Percentiles rank a stretch among this genome's conserved stretches.
These are phyloP conservation scores for Mayamaea pseudoterrestris DNA, from an alignment of 108 stramenopile species.

Conservation along the genomic window DNA sequence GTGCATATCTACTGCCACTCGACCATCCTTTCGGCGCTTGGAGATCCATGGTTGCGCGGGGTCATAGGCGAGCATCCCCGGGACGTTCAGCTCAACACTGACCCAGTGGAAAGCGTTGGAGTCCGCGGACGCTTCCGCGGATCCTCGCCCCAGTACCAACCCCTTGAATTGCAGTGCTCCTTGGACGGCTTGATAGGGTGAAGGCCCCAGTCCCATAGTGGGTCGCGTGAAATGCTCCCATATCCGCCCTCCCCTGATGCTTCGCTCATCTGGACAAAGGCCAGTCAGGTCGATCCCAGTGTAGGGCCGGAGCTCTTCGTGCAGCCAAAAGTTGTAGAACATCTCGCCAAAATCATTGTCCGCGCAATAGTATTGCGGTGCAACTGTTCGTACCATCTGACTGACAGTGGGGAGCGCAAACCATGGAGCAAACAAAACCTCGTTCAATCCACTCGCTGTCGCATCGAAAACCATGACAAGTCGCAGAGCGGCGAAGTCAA, in stretches of 20 bases:
- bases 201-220: constrained; percentile 8
- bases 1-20: constrained; percentile 12
- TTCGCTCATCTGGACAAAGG: constrained; percentile 17
- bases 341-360: constrained; percentile 32
- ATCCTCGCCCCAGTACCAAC: too few relatives aligned
- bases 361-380: constrained; percentile 3
- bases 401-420: constrained; percentile 24
- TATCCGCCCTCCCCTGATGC: constrained; percentile 7
- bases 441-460: constrained; percentile 22
- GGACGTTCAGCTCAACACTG: constrained; percentile 20
- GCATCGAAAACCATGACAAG: constrained; percentile 37
- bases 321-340: constrained; percentile 26
- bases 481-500: too few relatives aligned
- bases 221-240: too few relatives aligned
- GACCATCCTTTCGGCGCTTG: constrained; percentile 7
- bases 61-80: constrained; percentile 17
- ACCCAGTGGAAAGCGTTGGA: constrained; percentile 32
- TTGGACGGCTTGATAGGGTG: too few relatives aligned
- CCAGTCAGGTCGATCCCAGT: too few relatives aligned
- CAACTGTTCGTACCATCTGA: constrained; percentile 8
- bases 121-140: too few relatives aligned
- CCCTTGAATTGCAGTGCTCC: too few relatives aligned
- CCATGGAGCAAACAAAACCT: constrained; percentile 14
- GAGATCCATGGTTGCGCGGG: constrained; percentile 20
- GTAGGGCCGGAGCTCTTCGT: neutral